Conservation (phyloP, 1,284 basidiomycete genomes). For the Ceraceosorus guamensis region DNA sequence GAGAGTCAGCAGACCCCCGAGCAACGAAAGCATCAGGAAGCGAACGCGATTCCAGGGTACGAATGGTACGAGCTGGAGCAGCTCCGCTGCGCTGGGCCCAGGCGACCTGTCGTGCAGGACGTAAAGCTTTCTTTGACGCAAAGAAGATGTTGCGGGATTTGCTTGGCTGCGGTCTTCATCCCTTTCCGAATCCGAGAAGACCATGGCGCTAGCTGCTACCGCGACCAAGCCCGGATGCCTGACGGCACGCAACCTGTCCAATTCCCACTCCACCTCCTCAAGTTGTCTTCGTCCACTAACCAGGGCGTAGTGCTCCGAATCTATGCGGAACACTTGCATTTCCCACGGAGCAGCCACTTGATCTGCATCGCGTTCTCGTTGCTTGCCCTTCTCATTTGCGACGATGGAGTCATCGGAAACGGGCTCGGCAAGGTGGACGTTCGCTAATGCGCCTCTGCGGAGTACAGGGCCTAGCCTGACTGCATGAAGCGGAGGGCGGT, state of each 20-base stretch:
- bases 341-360: constrained; percentile 21
- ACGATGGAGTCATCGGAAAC: not conserved
- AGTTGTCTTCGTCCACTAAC: constrained; percentile 36
- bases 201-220: constrained; percentile 29
- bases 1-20: constrained; percentile 33
- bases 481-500: too few relatives aligned
- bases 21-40: constrained; percentile 22
- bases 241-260: constrained; percentile 29
- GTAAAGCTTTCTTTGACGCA: constrained; percentile 21
- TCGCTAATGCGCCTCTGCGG: constrained; percentile 16
- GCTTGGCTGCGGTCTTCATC: too few relatives aligned
- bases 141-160: too few relatives aligned
- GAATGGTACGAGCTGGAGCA: constrained; percentile 29
- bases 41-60: constrained; percentile 34
- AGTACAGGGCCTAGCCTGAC: constrained; percentile 35
- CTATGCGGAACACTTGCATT: constrained; percentile 34
- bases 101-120: constrained; percentile 23
- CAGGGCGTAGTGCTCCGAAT: constrained; percentile 29
- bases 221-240: constrained; percentile 26
- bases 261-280: constrained; percentile 40
- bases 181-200: not conserved
- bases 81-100: constrained; percentile 16
- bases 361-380: constrained; percentile 2
- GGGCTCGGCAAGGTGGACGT: constrained; percentile 23
- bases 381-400: too few relatives aligned